These are phyloP conservation scores for Candida wancherniae DNA, from an alignment of 805 yeast genomes.

Conservation along the genomic window DNA sequence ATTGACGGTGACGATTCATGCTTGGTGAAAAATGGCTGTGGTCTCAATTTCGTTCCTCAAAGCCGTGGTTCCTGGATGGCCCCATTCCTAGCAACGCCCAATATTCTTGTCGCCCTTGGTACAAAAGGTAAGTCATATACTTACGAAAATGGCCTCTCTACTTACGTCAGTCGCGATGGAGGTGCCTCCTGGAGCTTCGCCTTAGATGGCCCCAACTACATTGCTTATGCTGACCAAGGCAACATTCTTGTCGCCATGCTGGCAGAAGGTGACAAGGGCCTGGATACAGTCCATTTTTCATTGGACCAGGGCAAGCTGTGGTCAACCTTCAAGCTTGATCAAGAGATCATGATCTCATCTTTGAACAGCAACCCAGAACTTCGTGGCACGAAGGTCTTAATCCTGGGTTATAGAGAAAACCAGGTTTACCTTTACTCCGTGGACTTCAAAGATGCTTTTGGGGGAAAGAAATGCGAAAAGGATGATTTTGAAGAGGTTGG, in stretches of 20 bases:
- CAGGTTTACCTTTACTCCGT: conserved; percentile 30
- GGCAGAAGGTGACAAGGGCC: conserved; percentile 1
- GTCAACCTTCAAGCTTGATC: conserved; percentile 51
- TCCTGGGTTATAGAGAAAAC: conserved; percentile 38
- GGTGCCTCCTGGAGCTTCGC: conserved; percentile 68
- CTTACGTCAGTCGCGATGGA: conserved; percentile 71
- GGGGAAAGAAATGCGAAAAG: conserved; percentile 39
- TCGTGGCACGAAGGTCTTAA: conserved; percentile 51
- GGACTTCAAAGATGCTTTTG: conserved; percentile 57
- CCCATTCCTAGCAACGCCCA: conserved; percentile 42
- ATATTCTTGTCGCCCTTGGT: conserved; percentile 34
- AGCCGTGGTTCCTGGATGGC: background rate
- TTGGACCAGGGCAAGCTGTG: conserved; percentile 72
- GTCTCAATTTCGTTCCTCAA: conserved; percentile 32
- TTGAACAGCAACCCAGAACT: conserved; percentile 30
- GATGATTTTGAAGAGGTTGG: conserved; percentile 64
- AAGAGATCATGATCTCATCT: conserved; percentile 48
- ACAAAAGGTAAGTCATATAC: conserved; percentile 26
- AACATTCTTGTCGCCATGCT: conserved; percentile 58
- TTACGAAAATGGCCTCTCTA: conserved; percentile 20
- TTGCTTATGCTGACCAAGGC: conserved; percentile 74
- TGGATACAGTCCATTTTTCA: conserved; percentile 40
- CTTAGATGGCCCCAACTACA: conserved; percentile 47
- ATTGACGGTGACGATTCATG: conserved; percentile 43
- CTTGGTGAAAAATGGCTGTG: conserved; percentile 43